These are phyloP conservation scores for Hanseniaspora gamundiae DNA, from an alignment of 1,139 yeast genomes.

Conservation along the genomic window DNA sequence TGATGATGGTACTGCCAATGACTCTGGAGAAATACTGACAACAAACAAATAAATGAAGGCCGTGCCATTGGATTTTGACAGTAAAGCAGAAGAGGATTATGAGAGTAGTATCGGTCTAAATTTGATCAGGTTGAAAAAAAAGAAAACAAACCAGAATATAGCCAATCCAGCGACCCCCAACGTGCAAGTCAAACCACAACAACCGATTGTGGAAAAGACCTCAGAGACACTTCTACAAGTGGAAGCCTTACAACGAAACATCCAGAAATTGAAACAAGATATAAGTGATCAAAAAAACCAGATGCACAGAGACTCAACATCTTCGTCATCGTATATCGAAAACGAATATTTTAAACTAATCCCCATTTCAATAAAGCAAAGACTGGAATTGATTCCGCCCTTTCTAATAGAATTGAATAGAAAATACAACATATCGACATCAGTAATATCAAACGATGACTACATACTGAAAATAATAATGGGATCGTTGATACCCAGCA, in stretches of 20 bases:
- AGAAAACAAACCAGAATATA: no score
- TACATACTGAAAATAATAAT: neutral
- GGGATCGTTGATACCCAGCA: neutral
- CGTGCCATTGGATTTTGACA: no score
- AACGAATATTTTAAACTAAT: conserved; percentile 13
- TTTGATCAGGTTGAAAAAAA: no score
- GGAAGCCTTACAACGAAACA: no score
- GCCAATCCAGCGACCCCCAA: no score
- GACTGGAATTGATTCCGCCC: conserved; percentile 18
- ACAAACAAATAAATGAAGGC: conserved; percentile 1
- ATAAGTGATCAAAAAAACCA: neutral
- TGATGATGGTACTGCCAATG: no score
- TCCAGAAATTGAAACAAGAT: no score
- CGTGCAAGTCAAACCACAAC: no score
- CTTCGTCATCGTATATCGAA: neutral
- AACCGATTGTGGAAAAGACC: no score
- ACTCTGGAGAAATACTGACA: no score
- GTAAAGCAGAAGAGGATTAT: neutral
- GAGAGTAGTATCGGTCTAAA: no score
- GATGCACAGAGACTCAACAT: neutral
- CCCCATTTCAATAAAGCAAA: conserved; percentile 15
- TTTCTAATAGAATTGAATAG: conserved; percentile 15
- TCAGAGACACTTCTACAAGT: no score
- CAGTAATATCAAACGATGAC: neutral
- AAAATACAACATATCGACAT: neutral